Base-by-base conservation (phyloP, 441 rosid genomes). In the Erodium texanum region DNA sequence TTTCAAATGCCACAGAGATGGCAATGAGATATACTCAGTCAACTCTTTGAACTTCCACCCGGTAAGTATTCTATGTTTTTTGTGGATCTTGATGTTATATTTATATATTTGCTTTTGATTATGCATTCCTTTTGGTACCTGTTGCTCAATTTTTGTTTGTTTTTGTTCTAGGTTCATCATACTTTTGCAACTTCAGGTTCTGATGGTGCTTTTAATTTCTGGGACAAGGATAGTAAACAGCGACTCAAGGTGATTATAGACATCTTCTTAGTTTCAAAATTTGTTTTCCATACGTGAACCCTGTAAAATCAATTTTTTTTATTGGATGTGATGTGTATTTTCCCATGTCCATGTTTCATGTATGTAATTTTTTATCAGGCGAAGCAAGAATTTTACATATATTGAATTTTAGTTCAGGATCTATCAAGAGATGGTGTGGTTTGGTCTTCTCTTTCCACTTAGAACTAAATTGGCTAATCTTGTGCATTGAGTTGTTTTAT, bases 181-280 rank as follows among this genome's bases (percentile, higher is more conserved):
- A 91, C 99, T 24, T 94, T 94, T 86, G 93, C 97, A 61, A 94
- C 97, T 23, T 95, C 99, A 5, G 96, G 99, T 34, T 94, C 97
- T n/a, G 97, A 94, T 79, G 99, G 97, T 68, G 87, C 93, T 66
- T 91, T 89, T 77, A 88, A 89, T 72, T 94, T 94, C 75, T 94
- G 99, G 99, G 99, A 94, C 82, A 94, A 94, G 89, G 99, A 94
- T 71, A 94, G 96, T 74, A 94, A 94, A 76, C 97, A 91, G 74
- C 83, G 96, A 68, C 90, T 94, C 36, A 91, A 94, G 99, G 99
- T 90, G 69, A 34, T 48, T 41, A 41, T 67, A 34, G 23, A 66
- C 34, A 41, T 12, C 58, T 68, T 27, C 73, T 36, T 24, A 52
- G 24, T 2, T 5, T 20, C 8, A 36, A n/a, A 50, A 15, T 50